phyloP scores from a whole-genome alignment of 352 stramenopile species.

The Phytophthora multivora region DNA sequence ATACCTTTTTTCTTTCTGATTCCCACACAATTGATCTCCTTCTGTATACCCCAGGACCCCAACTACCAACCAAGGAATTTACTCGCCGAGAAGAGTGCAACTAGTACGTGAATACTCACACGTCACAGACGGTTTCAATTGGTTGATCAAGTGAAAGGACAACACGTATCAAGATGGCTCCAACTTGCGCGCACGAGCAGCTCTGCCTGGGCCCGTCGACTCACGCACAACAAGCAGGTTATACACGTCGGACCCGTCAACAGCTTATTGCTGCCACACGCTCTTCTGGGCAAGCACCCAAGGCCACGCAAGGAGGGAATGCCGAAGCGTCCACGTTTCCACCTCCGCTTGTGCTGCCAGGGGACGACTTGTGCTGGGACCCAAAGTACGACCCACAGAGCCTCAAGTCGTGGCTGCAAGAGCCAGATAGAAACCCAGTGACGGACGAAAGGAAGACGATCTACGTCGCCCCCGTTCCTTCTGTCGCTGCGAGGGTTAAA shows the following conservation, averaged over 20 bases:
- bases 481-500: slow-evolving; percentile 14
- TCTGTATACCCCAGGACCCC: no score
- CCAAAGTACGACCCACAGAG: slow-evolving; percentile 25
- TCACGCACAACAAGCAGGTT: slow-evolving; percentile 15
- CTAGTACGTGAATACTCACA: neutral
- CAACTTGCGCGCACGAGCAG: slow-evolving; percentile 8
- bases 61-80: no score
- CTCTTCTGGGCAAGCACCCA: slow-evolving; percentile 10
- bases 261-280: slow-evolving; percentile 12
- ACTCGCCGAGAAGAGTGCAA: no score
- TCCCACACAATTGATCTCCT: no score
- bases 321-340: slow-evolving; percentile 14
- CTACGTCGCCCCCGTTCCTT: slow-evolving; percentile 27
- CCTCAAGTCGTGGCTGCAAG: slow-evolving; percentile 23
- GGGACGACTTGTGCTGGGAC: slow-evolving; percentile 25
- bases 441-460: slow-evolving; percentile 21
- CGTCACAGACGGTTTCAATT: slow-evolving; percentile 1
- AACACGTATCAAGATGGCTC: slow-evolving; percentile 1
- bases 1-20: no score
- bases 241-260: slow-evolving; percentile 7
- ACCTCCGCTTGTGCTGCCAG: slow-evolving; percentile 17
- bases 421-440: slow-evolving; percentile 21
- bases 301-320: slow-evolving; percentile 1
- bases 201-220: slow-evolving; percentile 20
- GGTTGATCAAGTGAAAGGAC: neutral